Conservation (phyloP, 2,329 filamentous ascomycete genomes). For the Diaporthe longicolla region DNA sequence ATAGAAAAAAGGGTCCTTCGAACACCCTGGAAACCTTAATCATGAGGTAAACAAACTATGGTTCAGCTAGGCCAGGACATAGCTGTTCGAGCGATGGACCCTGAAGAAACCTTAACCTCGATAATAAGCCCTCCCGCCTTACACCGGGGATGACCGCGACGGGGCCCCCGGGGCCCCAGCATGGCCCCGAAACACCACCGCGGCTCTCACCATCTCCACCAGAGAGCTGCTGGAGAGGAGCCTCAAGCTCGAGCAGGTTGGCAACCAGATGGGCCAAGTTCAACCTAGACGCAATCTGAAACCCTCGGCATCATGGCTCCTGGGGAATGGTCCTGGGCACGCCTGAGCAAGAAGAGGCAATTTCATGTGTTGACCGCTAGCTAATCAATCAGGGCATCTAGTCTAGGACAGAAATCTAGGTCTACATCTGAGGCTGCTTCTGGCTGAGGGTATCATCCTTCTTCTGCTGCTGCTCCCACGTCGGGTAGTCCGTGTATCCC, state of each 20-base stretch:
- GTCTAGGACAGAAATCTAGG: background rate
- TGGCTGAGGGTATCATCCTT: slow-evolving; percentile 16
- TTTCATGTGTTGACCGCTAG: slow-evolving; percentile 1
- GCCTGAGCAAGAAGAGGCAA: background rate
- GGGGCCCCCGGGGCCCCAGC: slow-evolving; percentile 7
- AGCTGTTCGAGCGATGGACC: background rate
- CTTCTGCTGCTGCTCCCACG: slow-evolving; percentile 35
- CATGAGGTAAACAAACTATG: slow-evolving; percentile 27
- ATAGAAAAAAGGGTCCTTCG: slow-evolving; percentile 12
- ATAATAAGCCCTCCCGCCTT: background rate
- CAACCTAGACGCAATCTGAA: background rate
- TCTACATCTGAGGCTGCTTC: slow-evolving; percentile 29
- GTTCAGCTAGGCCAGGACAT: background rate
- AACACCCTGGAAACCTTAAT: slow-evolving; percentile 27
- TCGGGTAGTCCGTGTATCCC: slow-evolving; percentile 38
- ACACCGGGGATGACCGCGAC: slow-evolving; percentile 10
- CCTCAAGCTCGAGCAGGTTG: slow-evolving; percentile 2
- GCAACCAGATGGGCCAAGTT: slow-evolving; percentile 3
- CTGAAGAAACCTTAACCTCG: slow-evolving; percentile 27
- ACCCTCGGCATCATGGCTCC: background rate
- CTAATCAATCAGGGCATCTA: slow-evolving; percentile 1
- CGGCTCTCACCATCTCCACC: slow-evolving; percentile 9
- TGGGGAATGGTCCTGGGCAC: background rate
- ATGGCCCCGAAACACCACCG: background rate
- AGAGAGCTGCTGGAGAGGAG: background rate